Evolutionary conservation across 257 asterid species (phyloP).

Genomic region (Phtheirospermum japonicum): DNA sequence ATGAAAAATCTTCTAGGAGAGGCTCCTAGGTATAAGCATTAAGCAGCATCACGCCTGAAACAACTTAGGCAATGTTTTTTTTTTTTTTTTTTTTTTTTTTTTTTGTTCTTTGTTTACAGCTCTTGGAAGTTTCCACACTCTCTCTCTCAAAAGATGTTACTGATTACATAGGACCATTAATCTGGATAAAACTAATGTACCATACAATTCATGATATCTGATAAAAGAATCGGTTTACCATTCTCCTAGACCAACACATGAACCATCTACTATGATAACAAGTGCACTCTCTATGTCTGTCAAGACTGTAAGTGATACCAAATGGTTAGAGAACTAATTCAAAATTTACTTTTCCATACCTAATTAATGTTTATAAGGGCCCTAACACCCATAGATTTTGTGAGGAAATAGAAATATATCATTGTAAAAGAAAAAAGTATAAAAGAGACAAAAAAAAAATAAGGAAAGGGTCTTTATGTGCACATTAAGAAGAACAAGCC

Average conservation of each 20-base stretch:
- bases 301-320: slow-evolving; percentile 5
- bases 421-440: background rate
- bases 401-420: slow-evolving; percentile 17
- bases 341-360: background rate
- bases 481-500: background rate
- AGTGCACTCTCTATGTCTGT: background rate
- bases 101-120: no score
- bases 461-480: background rate
- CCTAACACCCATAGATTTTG: background rate
- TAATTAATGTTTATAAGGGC: slow-evolving; percentile 1
- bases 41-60: no score
- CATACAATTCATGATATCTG: no score
- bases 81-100: no score
- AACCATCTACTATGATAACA: slow-evolving; percentile 16
- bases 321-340: slow-evolving; percentile 5
- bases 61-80: no score
- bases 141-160: no score
- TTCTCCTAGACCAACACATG: slow-evolving; percentile 9
- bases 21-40: slow-evolving; percentile 12
- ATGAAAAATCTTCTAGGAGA: background rate
- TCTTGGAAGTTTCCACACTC: no score
- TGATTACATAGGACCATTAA: no score
- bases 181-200: no score
- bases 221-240: no score
- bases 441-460: background rate